Evolutionary conservation across 2,329 filamentous ascomycete species (phyloP).

Genomic region (Aspergillus tanneri): DNA sequence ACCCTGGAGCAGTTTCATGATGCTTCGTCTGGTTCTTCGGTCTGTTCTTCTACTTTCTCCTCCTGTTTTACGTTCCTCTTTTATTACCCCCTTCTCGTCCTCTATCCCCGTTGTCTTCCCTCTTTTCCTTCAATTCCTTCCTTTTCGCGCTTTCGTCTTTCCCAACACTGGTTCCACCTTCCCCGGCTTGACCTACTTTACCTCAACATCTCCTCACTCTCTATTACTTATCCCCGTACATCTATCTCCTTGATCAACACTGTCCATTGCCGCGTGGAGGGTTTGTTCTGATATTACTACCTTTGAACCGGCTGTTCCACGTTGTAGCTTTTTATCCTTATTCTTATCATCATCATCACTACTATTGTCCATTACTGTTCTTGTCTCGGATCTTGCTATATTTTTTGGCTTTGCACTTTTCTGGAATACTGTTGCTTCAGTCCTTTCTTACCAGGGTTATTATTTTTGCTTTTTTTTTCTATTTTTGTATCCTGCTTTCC

Average conservation of each 20-base stretch:
- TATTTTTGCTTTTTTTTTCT: slow-evolving; percentile 2
- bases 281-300: not conserved
- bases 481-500: not conserved
- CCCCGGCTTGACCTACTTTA: not conserved
- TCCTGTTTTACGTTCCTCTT: slow-evolving; percentile 4
- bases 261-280: not conserved
- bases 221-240: not conserved
- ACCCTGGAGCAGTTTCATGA: slow-evolving; percentile 29
- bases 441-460: not conserved
- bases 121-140: slow-evolving; percentile 6
- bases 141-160: slow-evolving; percentile 1
- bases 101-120: slow-evolving; percentile 2
- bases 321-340: no score
- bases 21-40: slow-evolving; percentile 14
- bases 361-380: no score
- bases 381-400: slow-evolving; percentile 1
- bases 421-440: slow-evolving; percentile 21
- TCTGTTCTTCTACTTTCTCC: slow-evolving; percentile 13
- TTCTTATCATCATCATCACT: not conserved
- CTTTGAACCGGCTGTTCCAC: no score
- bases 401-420: slow-evolving; percentile 17
- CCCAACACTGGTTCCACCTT: no score
- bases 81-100: slow-evolving; percentile 6
- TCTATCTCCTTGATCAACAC: not conserved
- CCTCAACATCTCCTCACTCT: not conserved